A percentile compares a stretch with the other conserved stretches of the same genome.
phyloP scores from a whole-genome alignment of 2,329 filamentous ascomycete genomes.

The Talaromyces sp. region DNA sequence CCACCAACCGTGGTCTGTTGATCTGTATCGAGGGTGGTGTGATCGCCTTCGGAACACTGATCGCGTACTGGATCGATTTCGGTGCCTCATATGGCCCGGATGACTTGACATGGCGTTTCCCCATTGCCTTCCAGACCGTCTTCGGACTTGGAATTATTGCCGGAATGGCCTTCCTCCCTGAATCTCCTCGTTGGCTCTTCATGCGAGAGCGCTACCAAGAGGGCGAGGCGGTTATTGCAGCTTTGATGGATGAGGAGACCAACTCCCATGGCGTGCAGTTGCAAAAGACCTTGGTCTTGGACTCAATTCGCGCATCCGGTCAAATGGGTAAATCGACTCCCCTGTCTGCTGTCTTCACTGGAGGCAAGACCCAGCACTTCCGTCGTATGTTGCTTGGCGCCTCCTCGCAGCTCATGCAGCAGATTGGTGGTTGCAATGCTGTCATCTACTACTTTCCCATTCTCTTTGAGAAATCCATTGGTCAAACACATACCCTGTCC shows the following conservation, averaged over 20 bases:
- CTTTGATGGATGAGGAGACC: conserved; percentile 43
- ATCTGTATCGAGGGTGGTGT: conserved; percentile 53
- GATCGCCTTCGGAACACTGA: conserved; percentile 33
- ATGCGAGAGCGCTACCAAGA: conserved; percentile 49
- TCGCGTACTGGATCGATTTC: conserved; percentile 28
- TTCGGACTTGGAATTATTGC: conserved; percentile 43
- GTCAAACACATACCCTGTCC: conserved; percentile 40
- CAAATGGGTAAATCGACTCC: conserved; percentile 26
- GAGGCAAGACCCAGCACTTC: conserved; percentile 40
- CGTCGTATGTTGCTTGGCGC: conserved; percentile 41
- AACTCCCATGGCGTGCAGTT: conserved; percentile 53
- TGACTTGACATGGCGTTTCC: conserved; percentile 44
- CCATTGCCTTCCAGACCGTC: conserved; percentile 47
- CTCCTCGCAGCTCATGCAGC: conserved; percentile 46
- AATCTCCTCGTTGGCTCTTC: conserved; percentile 41
- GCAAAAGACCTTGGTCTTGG: conserved; percentile 58
- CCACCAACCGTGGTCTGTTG: conserved; percentile 53
- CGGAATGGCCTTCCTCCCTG: conserved; percentile 35
- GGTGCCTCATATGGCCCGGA: conserved; percentile 24
- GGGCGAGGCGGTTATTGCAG: conserved; percentile 47
- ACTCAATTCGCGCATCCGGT: conserved; percentile 50
- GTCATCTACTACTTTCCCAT: conserved; percentile 51
- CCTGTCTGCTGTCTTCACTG: conserved; percentile 14
- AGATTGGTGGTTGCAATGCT: conserved; percentile 51
- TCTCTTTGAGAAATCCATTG: conserved; percentile 48